Percentiles rank a stretch among this genome's conserved stretches.
These are phyloP conservation scores for Leucocoprinus sp. DNA, from an alignment of 768 basidiomycete species.

Conservation along the genomic window DNA sequence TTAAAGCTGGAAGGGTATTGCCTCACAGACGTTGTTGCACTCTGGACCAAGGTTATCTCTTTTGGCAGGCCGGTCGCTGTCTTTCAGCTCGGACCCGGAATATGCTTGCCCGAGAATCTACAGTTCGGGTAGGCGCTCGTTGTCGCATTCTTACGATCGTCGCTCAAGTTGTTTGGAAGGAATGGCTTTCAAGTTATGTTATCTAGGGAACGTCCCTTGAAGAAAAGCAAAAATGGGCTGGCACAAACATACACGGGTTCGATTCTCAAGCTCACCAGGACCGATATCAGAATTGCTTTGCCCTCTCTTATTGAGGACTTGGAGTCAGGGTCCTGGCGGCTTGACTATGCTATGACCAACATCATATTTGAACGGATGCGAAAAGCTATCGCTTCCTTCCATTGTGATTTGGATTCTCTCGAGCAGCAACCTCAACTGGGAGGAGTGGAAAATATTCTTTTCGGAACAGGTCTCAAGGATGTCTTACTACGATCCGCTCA, in stretches of 20 bases:
- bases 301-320: slow-evolving; percentile 34
- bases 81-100: slow-evolving; percentile 57
- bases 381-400: slow-evolving; percentile 49
- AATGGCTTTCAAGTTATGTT: slow-evolving; percentile 64
- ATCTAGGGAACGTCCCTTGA: slow-evolving; percentile 53
- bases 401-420: slow-evolving; percentile 40
- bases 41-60: slow-evolving; percentile 57
- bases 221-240: slow-evolving; percentile 22
- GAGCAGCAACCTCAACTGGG: slow-evolving; percentile 23
- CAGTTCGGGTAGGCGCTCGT: slow-evolving; percentile 56
- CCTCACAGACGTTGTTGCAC: slow-evolving; percentile 55
- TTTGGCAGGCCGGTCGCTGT: slow-evolving; percentile 61
- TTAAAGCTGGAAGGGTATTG: slow-evolving; percentile 68
- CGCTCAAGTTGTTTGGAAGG: slow-evolving; percentile 27
- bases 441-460: slow-evolving; percentile 45
- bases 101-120: slow-evolving; percentile 48
- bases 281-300: slow-evolving; percentile 54
- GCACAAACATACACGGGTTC: slow-evolving; percentile 40
- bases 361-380: slow-evolving; percentile 65
- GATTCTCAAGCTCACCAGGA: slow-evolving; percentile 39
- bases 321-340: slow-evolving; percentile 46
- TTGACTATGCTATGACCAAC: slow-evolving; percentile 67
- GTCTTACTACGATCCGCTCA: slow-evolving; percentile 45
- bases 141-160: not conserved
- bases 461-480: slow-evolving; percentile 70